Base-by-base conservation (phyloP, 495 filamentous ascomycete species). In the Jackrogersella minutella region DNA sequence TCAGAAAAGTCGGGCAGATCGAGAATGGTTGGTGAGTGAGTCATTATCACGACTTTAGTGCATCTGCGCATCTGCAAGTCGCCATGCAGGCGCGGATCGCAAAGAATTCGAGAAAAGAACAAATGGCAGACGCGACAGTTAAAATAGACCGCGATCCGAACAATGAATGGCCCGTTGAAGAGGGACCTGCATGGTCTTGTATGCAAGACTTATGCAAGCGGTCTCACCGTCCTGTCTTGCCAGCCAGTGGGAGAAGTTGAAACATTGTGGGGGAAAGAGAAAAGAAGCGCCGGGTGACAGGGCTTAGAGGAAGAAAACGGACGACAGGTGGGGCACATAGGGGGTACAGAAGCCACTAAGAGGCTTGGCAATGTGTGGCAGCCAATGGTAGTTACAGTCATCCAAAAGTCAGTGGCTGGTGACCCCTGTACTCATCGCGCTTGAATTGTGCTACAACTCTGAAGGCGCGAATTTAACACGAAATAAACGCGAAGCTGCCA, bases 1-100 rank as follows among this genome's bases (percentile, higher is more conserved):
- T 73, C 70, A 74, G 64, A 74, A 73, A 51, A 55, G 62, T 60
- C 70, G 54, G 53, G 41, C 59, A 58, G 8, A 53, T 67, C 49
- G 56, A 64, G 55, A 64, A 73, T 64, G 72, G 72, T 73, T 73
- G 72, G 72, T 40, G 55, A 62, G 64, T 74, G 72, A 73, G 69
- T 74, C 72, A 74, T 66, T 56, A 33, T 74, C 60, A 46, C 58
- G 63, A 67, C 13, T 51, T 52, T 65, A 62, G 69, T 40, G 69
- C 47, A 64, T 53, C 62, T 69, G 69, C 62, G 55, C 17, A 69
- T 65, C 65, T 74, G 72, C 66, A 72, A 21, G 65, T 68, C 47
- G 69, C 60, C 63, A 72, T 74, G 72, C 69, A 66, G 65, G 51
- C 61, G 50, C 37, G 69, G 33, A 62, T 46, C 19, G 26, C 26